Base-by-base conservation (phyloP, 2,329 filamentous ascomycete genomes). In the Clarireedia sp. region DNA sequence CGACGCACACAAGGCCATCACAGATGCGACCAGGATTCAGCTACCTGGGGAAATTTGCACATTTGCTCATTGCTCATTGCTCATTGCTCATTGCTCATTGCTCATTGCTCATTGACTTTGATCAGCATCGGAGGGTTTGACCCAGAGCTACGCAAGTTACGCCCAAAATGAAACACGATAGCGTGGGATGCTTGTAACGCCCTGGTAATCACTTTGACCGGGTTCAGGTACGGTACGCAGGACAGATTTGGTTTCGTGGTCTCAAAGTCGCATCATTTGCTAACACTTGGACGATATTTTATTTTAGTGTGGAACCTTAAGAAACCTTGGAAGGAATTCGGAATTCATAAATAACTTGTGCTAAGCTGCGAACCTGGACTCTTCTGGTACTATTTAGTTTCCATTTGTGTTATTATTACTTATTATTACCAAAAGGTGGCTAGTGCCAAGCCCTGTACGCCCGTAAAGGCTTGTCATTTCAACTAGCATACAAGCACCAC, bases 141-240 rank as follows among this genome's bases (percentile, higher is more conserved):
- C 41, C 38, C 46, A 48, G 58, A 40, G 41, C 19, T 24, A 38
- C 41, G 47, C 48, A 58, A 46, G 19, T 46, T 24, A 54, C 59
- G 62, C 59, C 61, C 48, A 60, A 59, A 64, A 64, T 66, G 64
- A 67, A 67, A 67, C 65, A 66, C 60, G 59, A 65, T 66, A 66
- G 65, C 63, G 65, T 66, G 65, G 65, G 57, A 60, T 60, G 56
- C 64, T 59, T 66, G 63, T 58, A 56, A 58, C 55, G 46, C 54
- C 46, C 46, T 50, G 52, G 46, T 45, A 54, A 55, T 57, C 24
- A 46, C 50, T 53, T 43, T 43, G 40, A 43, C 40, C 40, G 23
- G 40, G 40, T 43, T 37, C 46, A 54, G 52, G 52, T 50, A 54
- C 52, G 49, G 49, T 50, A 19, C 37, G 45, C 33, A n/a, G 38